A percentile compares a stretch with the other conserved stretches of the same genome.
These are phyloP conservation scores for Entomortierella beljakovae DNA, from an alignment of 192 early-diverging fungal genomes.

Conservation along the genomic window DNA sequence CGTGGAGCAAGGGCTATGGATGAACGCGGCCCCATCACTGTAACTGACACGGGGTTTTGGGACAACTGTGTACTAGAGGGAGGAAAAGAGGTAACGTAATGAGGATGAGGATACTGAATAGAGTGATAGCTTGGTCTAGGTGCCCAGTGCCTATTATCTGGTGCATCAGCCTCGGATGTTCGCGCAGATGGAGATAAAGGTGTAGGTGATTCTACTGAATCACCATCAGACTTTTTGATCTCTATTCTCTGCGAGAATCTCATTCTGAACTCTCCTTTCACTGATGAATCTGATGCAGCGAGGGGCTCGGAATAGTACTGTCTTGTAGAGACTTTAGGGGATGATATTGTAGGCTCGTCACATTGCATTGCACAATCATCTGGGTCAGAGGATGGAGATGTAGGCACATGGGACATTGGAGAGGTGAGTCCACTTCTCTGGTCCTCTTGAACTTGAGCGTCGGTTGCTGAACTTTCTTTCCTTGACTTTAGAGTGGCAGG, in stretches of 20 bases:
- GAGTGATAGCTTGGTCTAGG: conserved; percentile 23
- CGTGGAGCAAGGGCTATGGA: conserved; percentile 12
- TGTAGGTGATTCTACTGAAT: conserved; percentile 13
- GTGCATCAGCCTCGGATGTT: conserved; percentile 17
- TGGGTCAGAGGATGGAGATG: neutral
- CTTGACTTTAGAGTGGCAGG: conserved; percentile 23
- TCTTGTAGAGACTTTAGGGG: neutral
- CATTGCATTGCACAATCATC: conserved; percentile 36
- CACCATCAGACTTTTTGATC: conserved; percentile 3
- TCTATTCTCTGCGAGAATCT: conserved; percentile 29
- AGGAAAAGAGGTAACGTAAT: conserved; percentile 54
- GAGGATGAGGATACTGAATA: conserved; percentile 45
- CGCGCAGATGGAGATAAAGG: conserved; percentile 3
- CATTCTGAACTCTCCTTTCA: conserved; percentile 6
- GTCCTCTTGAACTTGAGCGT: neutral
- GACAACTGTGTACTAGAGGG: conserved; percentile 28
- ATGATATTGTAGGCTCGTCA: conserved; percentile 5
- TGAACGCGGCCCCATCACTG: neutral
- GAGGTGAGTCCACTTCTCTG: neutral
- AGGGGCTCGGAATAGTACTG: conserved; percentile 17
- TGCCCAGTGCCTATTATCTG: conserved; percentile 50
- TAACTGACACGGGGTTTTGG: conserved; percentile 1
- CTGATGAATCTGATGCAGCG: neutral
- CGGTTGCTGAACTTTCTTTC: conserved; percentile 8
- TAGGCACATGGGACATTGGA: neutral